phyloP scores from a whole-genome alignment of 352 stramenopile species.

The Phytopythium oedochilum region DNA sequence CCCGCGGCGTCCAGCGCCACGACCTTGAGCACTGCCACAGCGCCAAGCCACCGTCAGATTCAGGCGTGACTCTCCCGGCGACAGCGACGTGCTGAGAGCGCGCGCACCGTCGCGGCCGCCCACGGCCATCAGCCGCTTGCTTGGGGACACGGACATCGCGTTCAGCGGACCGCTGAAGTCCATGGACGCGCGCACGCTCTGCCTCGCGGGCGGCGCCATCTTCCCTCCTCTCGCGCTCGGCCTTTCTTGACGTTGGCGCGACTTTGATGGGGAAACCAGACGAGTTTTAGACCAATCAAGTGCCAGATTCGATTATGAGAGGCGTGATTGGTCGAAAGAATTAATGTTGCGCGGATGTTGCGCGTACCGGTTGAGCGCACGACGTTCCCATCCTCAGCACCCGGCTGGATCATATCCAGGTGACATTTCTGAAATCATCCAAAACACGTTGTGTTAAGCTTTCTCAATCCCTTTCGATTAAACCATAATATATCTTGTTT shows the following conservation, averaged over 20 bases:
- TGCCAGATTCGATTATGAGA: neutral
- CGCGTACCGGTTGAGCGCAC: neutral
- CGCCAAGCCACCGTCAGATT: neutral
- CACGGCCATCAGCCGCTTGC: constrained; percentile 77
- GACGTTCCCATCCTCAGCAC: too few species aligned
- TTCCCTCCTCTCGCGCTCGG: neutral
- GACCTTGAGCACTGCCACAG: constrained; percentile 66
- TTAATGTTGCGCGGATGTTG: neutral
- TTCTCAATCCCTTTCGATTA: neutral
- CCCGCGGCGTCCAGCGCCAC: constrained; percentile 69
- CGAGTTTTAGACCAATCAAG: neutral
- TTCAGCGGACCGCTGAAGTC: constrained; percentile 86
- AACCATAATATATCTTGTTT: neutral
- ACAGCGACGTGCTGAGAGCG: neutral
- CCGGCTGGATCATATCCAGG: too few species aligned
- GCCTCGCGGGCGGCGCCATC: constrained; percentile 40
- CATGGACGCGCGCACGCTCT: constrained; percentile 77
- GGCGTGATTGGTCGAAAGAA: neutral
- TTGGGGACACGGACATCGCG: constrained; percentile 77
- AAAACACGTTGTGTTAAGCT: too few species aligned
- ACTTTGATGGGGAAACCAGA: neutral
- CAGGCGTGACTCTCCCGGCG: neutral
- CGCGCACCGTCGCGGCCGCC: constrained; percentile 72
- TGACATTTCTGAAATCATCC: neutral
- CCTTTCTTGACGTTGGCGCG: neutral